These are phyloP conservation scores for Thalassiosira hispida DNA, from an alignment of 352 stramenopile species.

Conservation along the genomic window DNA sequence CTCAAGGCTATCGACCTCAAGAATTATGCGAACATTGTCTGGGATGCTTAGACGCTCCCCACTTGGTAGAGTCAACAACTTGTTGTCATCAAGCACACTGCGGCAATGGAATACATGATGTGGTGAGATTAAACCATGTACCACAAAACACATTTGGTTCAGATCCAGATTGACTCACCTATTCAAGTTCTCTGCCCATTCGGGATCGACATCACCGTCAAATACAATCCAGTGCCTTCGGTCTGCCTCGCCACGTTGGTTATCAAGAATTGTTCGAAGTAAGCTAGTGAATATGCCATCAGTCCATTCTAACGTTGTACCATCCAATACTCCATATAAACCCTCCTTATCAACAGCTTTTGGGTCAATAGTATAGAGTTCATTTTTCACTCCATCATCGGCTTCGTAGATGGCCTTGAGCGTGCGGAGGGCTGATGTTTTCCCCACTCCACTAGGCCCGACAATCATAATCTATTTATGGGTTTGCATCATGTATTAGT, in stretches of 20 bases:
- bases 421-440: slow-evolving; percentile 93
- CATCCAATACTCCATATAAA: slow-evolving; percentile 98
- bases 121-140: background rate
- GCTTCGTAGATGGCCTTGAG: slow-evolving; percentile 93
- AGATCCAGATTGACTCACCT: slow-evolving; percentile 33
- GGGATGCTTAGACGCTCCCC: slow-evolving; percentile 98
- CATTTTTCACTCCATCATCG: slow-evolving; percentile 94
- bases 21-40: slow-evolving; percentile 99
- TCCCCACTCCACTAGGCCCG: slow-evolving; percentile 95
- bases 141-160: background rate
- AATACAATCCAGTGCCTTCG: slow-evolving; percentile 99
- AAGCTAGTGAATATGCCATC: slow-evolving; percentile 99
- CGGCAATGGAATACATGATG: background rate
- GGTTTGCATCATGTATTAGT: too few relatives aligned
- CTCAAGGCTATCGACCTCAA: slow-evolving; percentile 98
- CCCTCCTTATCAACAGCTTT: slow-evolving; percentile 98
- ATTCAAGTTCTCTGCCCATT: slow-evolving; percentile 99
- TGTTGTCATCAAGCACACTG: slow-evolving; percentile 99
- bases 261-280: slow-evolving; percentile 94
- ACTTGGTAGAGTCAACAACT: slow-evolving; percentile 97
- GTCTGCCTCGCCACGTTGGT: slow-evolving; percentile 95
- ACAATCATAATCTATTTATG: slow-evolving; percentile 99
- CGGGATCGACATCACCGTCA: slow-evolving; percentile 99
- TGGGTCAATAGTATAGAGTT: slow-evolving; percentile 98
- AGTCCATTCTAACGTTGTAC: slow-evolving; percentile 99